Evolutionary conservation across 2,329 filamentous ascomycete genomes (phyloP).

Genomic region (Plenodomus lindquistii): DNA sequence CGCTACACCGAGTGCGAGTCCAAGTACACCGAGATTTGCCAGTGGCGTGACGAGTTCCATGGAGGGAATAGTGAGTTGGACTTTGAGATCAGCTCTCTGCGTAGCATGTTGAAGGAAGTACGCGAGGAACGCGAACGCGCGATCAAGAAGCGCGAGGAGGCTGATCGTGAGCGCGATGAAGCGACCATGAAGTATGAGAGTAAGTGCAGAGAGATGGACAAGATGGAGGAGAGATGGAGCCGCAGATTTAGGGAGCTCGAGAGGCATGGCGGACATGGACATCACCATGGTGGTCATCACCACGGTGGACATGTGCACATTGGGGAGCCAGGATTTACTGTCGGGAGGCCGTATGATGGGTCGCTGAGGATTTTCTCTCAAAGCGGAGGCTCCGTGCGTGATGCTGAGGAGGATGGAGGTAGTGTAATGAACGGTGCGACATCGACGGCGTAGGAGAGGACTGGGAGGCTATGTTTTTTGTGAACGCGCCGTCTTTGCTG

Average conservation of each 20-base stretch:
- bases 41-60: slow-evolving; percentile 5
- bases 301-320: neutral
- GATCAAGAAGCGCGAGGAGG: slow-evolving; percentile 5
- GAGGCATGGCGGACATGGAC: neutral
- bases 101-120: slow-evolving; percentile 4
- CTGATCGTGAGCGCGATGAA: slow-evolving; percentile 11
- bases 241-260: neutral
- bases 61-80: slow-evolving; percentile 3
- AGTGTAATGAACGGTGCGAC: neutral
- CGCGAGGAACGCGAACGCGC: slow-evolving; percentile 9
- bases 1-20: slow-evolving; percentile 5
- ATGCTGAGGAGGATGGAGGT: neutral
- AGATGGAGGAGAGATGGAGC: slow-evolving; percentile 2
- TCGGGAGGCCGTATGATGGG: neutral
- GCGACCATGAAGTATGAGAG: slow-evolving; percentile 2
- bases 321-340: neutral
- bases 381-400: neutral
- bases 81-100: slow-evolving; percentile 4
- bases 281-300: neutral
- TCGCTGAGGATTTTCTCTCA: neutral
- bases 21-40: slow-evolving; percentile 4
- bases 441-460: no score
- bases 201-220: slow-evolving; percentile 10
- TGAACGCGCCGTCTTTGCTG: no score
- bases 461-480: no score